Evolutionary conservation across 2,329 filamentous ascomycete genomes (phyloP).

Genomic region (Dactylellina haptotyla): DNA sequence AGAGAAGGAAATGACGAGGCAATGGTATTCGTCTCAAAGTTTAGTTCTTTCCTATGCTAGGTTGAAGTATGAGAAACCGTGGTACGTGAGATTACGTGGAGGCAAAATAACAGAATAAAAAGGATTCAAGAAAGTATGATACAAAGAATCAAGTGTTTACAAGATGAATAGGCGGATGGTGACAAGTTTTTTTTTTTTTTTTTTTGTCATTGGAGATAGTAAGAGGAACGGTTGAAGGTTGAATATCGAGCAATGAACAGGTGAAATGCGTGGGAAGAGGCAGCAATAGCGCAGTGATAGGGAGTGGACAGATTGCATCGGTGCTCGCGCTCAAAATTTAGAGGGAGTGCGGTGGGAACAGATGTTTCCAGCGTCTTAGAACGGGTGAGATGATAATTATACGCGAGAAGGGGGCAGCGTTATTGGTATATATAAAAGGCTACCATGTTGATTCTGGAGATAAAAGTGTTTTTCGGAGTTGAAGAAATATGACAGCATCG

Average conservation of each 20-base stretch:
- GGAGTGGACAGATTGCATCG: neutral
- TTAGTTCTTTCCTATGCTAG: no score
- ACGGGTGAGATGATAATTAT: neutral
- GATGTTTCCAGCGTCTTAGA: neutral
- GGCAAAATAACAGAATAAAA: neutral
- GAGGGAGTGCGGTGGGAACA: neutral
- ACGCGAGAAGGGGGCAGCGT: neutral
- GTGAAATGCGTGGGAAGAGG: neutral
- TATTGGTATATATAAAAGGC: neutral
- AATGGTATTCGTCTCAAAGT: no score
- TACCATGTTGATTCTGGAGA: no score
- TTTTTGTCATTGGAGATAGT: no score
- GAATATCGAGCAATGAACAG: neutral
- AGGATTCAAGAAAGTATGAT: conserved; percentile 29
- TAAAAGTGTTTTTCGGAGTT: neutral
- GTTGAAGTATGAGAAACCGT: neutral
- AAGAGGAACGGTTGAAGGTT: neutral
- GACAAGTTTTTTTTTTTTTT: neutral
- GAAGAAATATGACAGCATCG: neutral
- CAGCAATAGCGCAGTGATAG: neutral
- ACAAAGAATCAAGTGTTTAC: conserved; percentile 35
- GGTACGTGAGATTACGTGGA: neutral
- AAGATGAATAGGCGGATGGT: conserved; percentile 8
- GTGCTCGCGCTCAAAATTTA: conserved; percentile 22
- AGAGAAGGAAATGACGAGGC: no score